phyloP scores from a whole-genome alignment of 1,284 basidiomycete species.

The Peniophora sp. region DNA sequence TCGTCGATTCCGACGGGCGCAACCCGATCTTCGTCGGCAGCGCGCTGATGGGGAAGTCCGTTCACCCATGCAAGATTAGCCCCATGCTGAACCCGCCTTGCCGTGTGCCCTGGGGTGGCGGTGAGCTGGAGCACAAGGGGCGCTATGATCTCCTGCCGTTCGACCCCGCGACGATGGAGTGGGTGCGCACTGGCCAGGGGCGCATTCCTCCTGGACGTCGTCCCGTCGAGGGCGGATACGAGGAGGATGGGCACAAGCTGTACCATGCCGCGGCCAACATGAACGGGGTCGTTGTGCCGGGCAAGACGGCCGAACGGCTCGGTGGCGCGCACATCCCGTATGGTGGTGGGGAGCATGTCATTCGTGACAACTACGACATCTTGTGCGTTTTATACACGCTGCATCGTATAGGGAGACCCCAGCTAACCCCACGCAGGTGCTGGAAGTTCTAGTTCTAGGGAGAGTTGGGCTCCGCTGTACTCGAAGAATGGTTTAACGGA shows the following conservation, averaged over 20 bases:
- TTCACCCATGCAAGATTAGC: conserved; percentile 75
- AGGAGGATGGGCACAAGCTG: conserved; percentile 28
- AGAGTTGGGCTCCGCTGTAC: too few relatives aligned
- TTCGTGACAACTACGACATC: conserved; percentile 45
- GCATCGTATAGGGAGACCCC: neutral
- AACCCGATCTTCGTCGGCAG: conserved; percentile 65
- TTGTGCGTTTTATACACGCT: conserved; percentile 36
- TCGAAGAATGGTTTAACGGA: too few relatives aligned
- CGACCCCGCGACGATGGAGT: conserved; percentile 58
- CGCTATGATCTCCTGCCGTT: conserved; percentile 68
- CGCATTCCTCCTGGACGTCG: conserved; percentile 40
- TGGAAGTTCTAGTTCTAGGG: conserved; percentile 17
- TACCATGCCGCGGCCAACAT: conserved; percentile 32
- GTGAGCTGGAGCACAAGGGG: conserved; percentile 50
- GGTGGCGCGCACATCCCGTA: conserved; percentile 38
- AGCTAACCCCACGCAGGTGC: conserved; percentile 14
- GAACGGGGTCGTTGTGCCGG: conserved; percentile 50
- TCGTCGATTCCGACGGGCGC: conserved; percentile 42
- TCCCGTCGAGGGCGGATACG: conserved; percentile 35
- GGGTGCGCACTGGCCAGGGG: conserved; percentile 52
- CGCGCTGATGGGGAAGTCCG: conserved; percentile 53
- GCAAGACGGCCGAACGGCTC: conserved; percentile 65
- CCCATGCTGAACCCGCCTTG: conserved; percentile 44
- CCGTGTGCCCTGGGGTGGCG: conserved; percentile 56
- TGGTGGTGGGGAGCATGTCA: conserved; percentile 31